Conservation (phyloP, 148 eudicot genomes). For the Tetragonia tetragonoides region DNA sequence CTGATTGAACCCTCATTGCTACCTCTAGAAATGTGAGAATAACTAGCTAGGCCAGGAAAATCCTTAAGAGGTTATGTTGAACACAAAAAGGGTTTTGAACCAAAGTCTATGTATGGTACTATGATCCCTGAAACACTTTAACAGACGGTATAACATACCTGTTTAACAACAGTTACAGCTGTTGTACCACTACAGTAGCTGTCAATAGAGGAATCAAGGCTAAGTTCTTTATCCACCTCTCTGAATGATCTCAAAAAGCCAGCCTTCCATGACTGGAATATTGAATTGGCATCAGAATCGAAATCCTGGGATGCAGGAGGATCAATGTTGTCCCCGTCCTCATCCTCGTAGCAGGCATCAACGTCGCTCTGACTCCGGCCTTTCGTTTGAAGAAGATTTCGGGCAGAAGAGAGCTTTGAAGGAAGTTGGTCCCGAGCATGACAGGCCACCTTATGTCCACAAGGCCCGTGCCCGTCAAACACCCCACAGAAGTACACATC, state of each 20-base stretch:
- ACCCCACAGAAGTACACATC: conserved; percentile 70
- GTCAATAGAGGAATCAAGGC: conserved; percentile 49
- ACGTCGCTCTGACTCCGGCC: conserved; percentile 23
- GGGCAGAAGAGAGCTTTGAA: conserved; percentile 40
- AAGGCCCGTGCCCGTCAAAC: conserved; percentile 88
- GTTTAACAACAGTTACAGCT: conserved; percentile 60
- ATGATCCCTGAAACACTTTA: too few species aligned
- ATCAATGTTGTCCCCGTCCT: conserved; percentile 10
- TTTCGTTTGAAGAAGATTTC: conserved; percentile 28
- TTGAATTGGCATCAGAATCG: conserved; percentile 19
- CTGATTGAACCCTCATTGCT: too few species aligned
- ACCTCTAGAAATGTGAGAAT: too few species aligned
- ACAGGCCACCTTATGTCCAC: conserved; percentile 75
- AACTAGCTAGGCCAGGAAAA: too few species aligned
- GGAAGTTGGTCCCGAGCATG: conserved; percentile 60
- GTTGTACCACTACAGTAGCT: conserved; percentile 87
- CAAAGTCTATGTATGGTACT: too few species aligned
- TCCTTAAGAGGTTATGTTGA: too few species aligned
- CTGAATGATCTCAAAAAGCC: conserved; percentile 46
- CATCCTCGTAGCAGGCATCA: conserved; percentile 15
- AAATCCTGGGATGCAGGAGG: too few species aligned
- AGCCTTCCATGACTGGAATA: conserved; percentile 44
- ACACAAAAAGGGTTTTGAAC: too few species aligned
- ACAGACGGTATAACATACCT: conserved; percentile 36
- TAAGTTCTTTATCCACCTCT: conserved; percentile 66